Base-by-base conservation (phyloP, 2,329 filamentous ascomycete species). In the Colletotrichum sidae region DNA sequence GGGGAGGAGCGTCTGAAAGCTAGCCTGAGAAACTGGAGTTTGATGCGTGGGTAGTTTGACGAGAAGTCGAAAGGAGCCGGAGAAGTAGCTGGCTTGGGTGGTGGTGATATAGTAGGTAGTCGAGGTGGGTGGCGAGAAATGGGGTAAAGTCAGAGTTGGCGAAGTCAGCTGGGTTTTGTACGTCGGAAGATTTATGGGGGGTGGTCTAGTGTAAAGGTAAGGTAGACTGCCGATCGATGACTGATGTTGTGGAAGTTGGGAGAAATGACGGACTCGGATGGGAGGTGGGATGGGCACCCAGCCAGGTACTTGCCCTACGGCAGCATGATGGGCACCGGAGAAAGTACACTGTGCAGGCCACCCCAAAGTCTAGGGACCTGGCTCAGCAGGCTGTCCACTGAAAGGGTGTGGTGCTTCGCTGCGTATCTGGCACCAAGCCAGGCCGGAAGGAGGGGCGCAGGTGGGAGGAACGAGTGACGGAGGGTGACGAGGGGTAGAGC, bases 151-250 rank as follows among this genome's bases (percentile, higher is more conserved):
- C 37, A 34, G 37, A 46, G 44, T 57, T 50, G 53, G 46, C 50
- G 64, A 61, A 34, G 50, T n/a, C 51, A 44, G 49, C 47, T 58
- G 56, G 56, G 49, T 67, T 67, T 67, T 63, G 57, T 56, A 65
- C 58, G 58, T 66, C 63, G 63, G 63, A 66, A 66, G 58, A 57
- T 66, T 66, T 66, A 63, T 52, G 52, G 58, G 57, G 61, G 62
- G 62, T 52, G 57, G 62, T 52, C 11, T 61, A 49, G 58, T 42
- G 25, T 25, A 25, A 25, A 25, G 25, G 25, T 25, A 25, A 25
- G 25, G 25, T 25, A 25, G 25, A 5, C 62, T 65, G 62, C 58
- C 37, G 56, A 55, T 65, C 51, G 46, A 55, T 55, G 62, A 65
- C 57, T 65, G 61, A 65, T 60, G 56, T 45, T 58, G 56, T 60